Evolutionary conservation across 345 rosid genomes (phyloP).

Genomic region (Heritiera littoralis): DNA sequence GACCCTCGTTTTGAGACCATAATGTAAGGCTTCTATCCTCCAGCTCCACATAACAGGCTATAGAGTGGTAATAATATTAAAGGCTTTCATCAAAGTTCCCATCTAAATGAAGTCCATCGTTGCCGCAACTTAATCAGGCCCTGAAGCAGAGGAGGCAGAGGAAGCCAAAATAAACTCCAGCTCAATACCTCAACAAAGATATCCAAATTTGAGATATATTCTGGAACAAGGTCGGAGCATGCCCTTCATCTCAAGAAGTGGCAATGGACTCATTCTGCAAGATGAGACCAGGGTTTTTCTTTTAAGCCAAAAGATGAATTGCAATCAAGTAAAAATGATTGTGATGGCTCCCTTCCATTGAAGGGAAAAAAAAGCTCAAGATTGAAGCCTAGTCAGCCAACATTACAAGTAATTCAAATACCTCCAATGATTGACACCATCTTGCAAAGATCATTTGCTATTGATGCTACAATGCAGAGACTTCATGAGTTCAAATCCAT

Average conservation of each 20-base stretch:
- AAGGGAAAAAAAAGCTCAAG: neutral
- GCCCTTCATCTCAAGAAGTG: neutral
- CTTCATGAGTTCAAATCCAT: constrained; percentile 63
- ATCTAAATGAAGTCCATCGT: neutral
- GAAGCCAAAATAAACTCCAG: neutral
- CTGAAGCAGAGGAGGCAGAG: neutral
- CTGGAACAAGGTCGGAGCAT: neutral
- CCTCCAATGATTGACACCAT: neutral
- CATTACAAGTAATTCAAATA: constrained; percentile 19
- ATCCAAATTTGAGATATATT: neutral
- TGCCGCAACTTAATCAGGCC: neutral
- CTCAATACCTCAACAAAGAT: neutral
- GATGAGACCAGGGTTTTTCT: neutral
- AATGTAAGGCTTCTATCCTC: neutral
- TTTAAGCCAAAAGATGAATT: neutral
- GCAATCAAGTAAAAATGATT: neutral
- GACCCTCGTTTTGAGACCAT: neutral
- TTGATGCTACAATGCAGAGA: neutral
- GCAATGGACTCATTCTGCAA: neutral
- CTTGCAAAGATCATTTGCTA: constrained; percentile 4
- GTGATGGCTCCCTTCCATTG: neutral
- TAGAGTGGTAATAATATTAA: neutral
- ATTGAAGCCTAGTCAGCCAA: constrained; percentile 1
- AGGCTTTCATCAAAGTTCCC: neutral
- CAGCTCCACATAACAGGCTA: neutral